Evolutionary conservation across 2,329 filamentous ascomycete species (phyloP).

Genomic region (Sarocladiaceae sp.): DNA sequence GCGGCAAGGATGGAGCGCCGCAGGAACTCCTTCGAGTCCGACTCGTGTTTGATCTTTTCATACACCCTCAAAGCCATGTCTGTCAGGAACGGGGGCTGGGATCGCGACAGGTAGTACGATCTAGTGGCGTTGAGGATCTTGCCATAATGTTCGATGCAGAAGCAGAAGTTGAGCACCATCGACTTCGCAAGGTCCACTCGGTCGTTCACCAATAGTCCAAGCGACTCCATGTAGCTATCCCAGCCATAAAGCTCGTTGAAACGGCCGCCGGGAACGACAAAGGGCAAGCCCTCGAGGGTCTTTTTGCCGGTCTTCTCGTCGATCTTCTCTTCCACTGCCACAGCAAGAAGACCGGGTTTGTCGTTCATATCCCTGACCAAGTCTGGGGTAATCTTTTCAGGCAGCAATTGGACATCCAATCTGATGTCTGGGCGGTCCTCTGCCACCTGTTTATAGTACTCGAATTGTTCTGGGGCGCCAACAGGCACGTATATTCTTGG

Average conservation of each 20-base stretch:
- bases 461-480: constrained; percentile 79
- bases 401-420: constrained; percentile 77
- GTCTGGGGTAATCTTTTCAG: constrained; percentile 70
- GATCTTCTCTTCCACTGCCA: constrained; percentile 74
- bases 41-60: constrained; percentile 84
- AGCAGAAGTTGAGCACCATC: constrained; percentile 96
- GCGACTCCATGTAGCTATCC: constrained; percentile 98
- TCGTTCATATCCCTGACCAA: constrained; percentile 77
- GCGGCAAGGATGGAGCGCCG: constrained; percentile 75
- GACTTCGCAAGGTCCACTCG: constrained; percentile 81
- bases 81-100: constrained; percentile 93
- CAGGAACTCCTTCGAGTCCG: constrained; percentile 74
- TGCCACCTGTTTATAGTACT: constrained; percentile 81
- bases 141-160: constrained; percentile 96
- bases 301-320: constrained; percentile 61
- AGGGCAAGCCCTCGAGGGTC: constrained; percentile 74
- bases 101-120: constrained; percentile 89
- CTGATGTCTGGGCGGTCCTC: constrained; percentile 73
- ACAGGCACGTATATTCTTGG: constrained; percentile 87
- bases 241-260: constrained; percentile 99
- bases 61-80: constrained; percentile 95
- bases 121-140: constrained; percentile 97
- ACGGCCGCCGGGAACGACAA: constrained; percentile 92
- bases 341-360: constrained; percentile 81
- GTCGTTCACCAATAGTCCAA: constrained; percentile 81